Evolutionary conservation across 257 asterid genomes (phyloP).

Genomic region (Solanum ahanhuiri): DNA sequence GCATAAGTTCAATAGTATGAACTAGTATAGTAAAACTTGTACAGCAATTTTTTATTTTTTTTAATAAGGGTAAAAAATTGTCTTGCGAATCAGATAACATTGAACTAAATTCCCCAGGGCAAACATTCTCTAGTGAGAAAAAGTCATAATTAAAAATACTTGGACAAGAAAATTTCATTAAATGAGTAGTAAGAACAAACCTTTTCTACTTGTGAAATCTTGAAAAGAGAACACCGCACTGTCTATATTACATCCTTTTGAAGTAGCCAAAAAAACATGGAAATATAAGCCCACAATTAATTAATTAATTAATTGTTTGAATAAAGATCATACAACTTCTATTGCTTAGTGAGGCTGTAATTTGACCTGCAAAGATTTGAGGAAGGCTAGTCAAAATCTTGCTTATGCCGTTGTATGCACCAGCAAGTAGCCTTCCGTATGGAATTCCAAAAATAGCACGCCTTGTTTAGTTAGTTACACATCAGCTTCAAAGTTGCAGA

Average conservation of each 20-base stretch:
- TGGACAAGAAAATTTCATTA: background rate
- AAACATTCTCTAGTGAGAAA: background rate
- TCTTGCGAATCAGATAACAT: background rate
- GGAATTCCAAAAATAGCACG: background rate
- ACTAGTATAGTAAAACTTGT: no score
- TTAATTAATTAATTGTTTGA: background rate
- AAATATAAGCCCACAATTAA: background rate
- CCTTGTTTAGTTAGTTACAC: background rate
- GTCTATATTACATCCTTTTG: background rate
- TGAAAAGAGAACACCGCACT: background rate
- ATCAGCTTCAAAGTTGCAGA: background rate
- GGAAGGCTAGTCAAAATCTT: constrained; percentile 2
- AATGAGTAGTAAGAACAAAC: background rate
- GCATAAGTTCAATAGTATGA: background rate
- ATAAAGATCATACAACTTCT: background rate
- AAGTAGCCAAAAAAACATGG: no score
- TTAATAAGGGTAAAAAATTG: background rate
- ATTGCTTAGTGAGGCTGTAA: background rate
- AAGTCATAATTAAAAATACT: background rate
- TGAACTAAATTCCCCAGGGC: background rate
- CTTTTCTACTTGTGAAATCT: background rate
- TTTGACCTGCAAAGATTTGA: background rate
- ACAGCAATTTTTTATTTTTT: background rate
- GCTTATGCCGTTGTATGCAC: constrained; percentile 7
- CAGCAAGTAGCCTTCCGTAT: constrained; percentile 3